Base-by-base conservation (phyloP, 192 early-diverging fungal species). In the Umbelopsis vinacea region DNA sequence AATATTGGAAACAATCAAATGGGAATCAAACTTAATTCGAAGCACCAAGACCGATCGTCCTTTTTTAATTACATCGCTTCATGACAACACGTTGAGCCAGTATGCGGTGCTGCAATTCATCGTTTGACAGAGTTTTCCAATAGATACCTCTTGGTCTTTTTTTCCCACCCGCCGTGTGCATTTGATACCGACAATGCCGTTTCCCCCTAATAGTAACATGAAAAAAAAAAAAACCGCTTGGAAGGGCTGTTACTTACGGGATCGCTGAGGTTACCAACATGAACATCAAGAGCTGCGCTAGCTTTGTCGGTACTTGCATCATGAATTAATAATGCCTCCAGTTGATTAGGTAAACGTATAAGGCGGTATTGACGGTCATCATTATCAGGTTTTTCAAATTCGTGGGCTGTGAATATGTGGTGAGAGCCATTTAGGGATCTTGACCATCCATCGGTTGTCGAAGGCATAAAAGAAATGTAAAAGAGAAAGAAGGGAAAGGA, bases 341-440 rank as follows among this genome's bases (percentile, higher is more conserved):
- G 71, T 23, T 86, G 77, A 73, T 92, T 92, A 1, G 72, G 79
- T 14, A 91, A 69, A 8, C 73, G 70, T 7, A 92, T 52, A 4
- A 91, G 78, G 19, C 86, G 78, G 70, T 91, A 89, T 67, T 85
- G 67, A 43, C 87, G 81, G 15, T 83, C 55, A 74, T 92, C 90
- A 23, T 81, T 89, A 38, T 78, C 80, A 2, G 90, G 87, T 38
- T 81, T 82, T 71, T 89, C 85, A 67, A 89, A 46, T 29, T 63
- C 57, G 17, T 35, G 57, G 11, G 57, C 57, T 6, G 57, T 63
- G 57, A 37, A 63, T 29, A 37, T 15, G 12, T n/a, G 35, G 33
- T 63, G 26, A 37, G 57, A 63, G n/a, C 33, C 29, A n/a, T 29
- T 17, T 12, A 29, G 35, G 29, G 57, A 63, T 63, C 57, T 63